These are phyloP conservation scores for Melanogaster broomeanus DNA, from an alignment of 768 basidiomycete species.

Conservation along the genomic window DNA sequence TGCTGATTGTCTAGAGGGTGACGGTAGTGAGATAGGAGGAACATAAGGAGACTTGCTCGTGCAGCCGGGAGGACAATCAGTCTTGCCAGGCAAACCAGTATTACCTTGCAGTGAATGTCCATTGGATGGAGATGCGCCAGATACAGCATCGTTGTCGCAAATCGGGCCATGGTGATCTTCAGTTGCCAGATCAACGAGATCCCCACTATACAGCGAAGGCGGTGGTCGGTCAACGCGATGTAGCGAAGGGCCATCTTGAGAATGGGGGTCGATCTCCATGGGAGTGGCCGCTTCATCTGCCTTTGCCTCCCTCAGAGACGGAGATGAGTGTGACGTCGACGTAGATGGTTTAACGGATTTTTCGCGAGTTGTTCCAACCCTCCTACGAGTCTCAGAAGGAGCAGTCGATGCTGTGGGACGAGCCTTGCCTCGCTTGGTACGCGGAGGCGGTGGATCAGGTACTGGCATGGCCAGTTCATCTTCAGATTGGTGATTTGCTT, in stretches of 20 bases:
- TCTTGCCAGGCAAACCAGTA: neutral
- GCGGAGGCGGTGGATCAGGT: constrained; percentile 12
- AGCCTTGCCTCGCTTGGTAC: constrained; percentile 17
- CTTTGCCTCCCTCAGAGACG: constrained; percentile 9
- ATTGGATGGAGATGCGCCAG: neutral
- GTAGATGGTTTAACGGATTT: constrained; percentile 20
- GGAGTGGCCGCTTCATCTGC: neutral
- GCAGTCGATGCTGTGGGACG: constrained; percentile 23
- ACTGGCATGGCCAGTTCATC: constrained; percentile 20
- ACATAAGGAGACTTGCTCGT: neutral
- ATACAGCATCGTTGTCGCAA: neutral
- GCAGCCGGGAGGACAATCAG: neutral
- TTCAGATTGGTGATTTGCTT: constrained; percentile 18
- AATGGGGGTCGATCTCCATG: neutral
- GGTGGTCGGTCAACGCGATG: neutral
- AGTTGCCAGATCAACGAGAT: neutral
- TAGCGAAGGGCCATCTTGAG: neutral
- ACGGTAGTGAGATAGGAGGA: constrained; percentile 15
- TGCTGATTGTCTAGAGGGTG: constrained; percentile 9
- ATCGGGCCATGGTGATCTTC: neutral
- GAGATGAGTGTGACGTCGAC: constrained; percentile 13
- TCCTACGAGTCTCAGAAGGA: constrained; percentile 25
- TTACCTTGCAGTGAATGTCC: neutral
- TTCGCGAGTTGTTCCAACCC: constrained; percentile 19
- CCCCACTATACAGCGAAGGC: neutral